Evolutionary conservation across 1,139 yeast genomes (phyloP).

Genomic region (Geotrichum candidum): DNA sequence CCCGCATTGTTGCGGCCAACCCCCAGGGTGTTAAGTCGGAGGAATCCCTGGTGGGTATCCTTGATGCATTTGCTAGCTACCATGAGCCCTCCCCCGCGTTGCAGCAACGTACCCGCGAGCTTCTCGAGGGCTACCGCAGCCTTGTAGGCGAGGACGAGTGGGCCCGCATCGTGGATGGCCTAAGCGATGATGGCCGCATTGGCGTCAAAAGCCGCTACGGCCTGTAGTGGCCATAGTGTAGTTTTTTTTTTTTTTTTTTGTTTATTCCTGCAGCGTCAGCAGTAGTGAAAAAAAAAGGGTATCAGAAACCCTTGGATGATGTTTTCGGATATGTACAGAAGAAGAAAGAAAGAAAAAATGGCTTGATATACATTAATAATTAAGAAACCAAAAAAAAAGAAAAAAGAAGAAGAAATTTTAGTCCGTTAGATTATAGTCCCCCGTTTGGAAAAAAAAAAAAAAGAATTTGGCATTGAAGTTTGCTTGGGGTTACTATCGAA

Average conservation of each 20-base stretch:
- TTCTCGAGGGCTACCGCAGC: constrained; percentile 36
- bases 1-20: constrained; percentile 54
- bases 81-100: constrained; percentile 37
- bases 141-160: constrained; percentile 30
- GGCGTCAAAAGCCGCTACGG: constrained; percentile 9
- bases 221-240: background rate
- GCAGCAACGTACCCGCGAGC: constrained; percentile 30
- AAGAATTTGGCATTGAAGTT: too few relatives aligned
- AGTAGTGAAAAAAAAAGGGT: too few relatives aligned
- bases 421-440: too few relatives aligned
- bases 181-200: constrained; percentile 10
- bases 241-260: background rate
- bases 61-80: constrained; percentile 62
- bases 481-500: too few relatives aligned
- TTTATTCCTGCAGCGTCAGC: background rate
- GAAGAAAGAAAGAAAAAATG: too few relatives aligned
- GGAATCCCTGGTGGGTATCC: constrained; percentile 48
- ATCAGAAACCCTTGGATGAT: too few relatives aligned
- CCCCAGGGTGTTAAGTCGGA: constrained; percentile 59
- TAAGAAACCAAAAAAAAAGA: too few relatives aligned
- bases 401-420: too few relatives aligned
- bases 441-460: too few relatives aligned
- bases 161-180: constrained; percentile 21
- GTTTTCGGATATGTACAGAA: too few relatives aligned
- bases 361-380: too few relatives aligned